Evolutionary conservation across 768 basidiomycete species (phyloP), one percentile per base, ranked within the genome.

Genomic region (Boletus fagicola): DNA sequence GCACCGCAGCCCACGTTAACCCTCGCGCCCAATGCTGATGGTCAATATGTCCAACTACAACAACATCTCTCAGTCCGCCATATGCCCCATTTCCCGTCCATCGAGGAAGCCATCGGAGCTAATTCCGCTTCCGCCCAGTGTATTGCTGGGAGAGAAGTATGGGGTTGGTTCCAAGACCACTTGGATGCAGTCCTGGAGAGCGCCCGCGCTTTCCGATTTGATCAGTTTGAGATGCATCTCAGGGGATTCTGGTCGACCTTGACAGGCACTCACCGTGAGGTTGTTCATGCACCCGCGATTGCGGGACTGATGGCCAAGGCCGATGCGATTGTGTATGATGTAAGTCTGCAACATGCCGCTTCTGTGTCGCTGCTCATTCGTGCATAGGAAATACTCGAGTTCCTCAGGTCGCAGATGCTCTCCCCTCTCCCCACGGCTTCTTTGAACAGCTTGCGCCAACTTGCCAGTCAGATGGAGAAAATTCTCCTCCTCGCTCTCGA

Each of bases 131-230:
- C 90, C 46, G 78, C 89, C 30, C 87, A 93, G 63, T 83, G 85
- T 53, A 80, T 91, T 22, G 86, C 87, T 58, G 92, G 90, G 30
- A 83, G 89, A 62, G 90, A 92, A 71, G 89, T 92, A 7, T 96
- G 94, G 94, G 81, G 79, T 31, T 92, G 90, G 87, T 96, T 96
- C 78, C 88, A 90, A 71, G 88, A 92, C 56, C 94, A 96, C 76
- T 78, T 94, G 59, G 92, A 95, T 72, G 77, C 86, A 0, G 78
- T 95, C 47, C 75, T 94, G 33, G 90, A 92, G 62, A 87, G 83
- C 64, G 83, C 93, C 43, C 78, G 89, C 53, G 76, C 82, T 18
- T 89, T 87, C 77, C 81, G 91, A 39, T 90, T 93, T 64, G 93
- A 95, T 73, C 89, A 92, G 72, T 94, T 94, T 66, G 92, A 95